These are phyloP conservation scores for Zygosaccharomyces pseudobailii DNA, from an alignment of 1,139 yeast genomes.

Conservation along the genomic window DNA sequence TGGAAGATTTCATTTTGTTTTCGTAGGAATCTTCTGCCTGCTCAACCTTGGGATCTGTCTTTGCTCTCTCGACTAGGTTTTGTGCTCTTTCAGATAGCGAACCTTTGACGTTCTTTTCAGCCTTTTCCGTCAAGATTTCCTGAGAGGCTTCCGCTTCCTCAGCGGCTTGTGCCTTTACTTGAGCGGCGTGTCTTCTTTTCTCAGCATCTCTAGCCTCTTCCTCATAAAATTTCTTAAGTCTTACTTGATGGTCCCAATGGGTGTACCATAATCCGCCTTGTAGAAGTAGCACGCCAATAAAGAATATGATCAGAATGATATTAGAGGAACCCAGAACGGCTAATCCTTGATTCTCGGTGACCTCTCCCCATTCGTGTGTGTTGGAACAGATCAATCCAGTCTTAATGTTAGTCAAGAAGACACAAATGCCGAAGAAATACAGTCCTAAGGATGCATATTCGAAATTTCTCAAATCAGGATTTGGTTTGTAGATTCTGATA, in stretches of 20 bases:
- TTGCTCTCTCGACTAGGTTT: neutral
- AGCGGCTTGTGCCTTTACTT: neutral
- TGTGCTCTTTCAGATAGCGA: neutral
- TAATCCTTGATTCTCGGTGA: constrained; percentile 76
- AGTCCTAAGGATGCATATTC: constrained; percentile 82
- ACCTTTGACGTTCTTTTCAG: constrained; percentile 2
- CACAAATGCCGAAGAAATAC: constrained; percentile 63
- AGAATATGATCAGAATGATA: constrained; percentile 64
- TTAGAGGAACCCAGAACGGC: constrained; percentile 90
- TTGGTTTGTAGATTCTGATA: constrained; percentile 79
- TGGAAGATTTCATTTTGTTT: neutral
- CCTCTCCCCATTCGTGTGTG: constrained; percentile 88
- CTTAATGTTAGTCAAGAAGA: constrained; percentile 81
- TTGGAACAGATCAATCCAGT: constrained; percentile 71
- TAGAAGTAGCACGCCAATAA: constrained; percentile 72
- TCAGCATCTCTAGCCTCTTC: constrained; percentile 37
- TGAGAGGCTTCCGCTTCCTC: neutral
- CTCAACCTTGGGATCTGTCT: neutral
- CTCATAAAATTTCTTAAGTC: constrained; percentile 48
- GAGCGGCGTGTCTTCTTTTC: constrained; percentile 3
- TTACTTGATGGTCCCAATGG: constrained; percentile 60
- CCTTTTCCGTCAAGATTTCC: constrained; percentile 5
- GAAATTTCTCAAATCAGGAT: constrained; percentile 75
- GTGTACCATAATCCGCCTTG: constrained; percentile 93
- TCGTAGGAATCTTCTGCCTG: neutral